Evolutionary conservation across 1,139 yeast species (phyloP), one percentile per base, ranked within the genome.

Genomic region (Arxiozyma slooffiae): DNA sequence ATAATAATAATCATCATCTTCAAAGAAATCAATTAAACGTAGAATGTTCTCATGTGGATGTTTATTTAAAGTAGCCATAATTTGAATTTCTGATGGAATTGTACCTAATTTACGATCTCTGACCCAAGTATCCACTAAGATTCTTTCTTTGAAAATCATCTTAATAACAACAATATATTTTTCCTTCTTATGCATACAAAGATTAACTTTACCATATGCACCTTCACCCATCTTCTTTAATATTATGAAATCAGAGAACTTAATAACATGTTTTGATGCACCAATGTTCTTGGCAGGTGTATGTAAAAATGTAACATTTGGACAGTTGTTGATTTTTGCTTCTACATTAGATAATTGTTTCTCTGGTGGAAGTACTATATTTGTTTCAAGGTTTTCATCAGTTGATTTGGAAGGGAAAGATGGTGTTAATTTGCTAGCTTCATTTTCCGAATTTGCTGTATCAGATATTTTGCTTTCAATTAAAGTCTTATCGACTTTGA

Each of bases 61-160:
- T 49, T 75, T 72, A 61, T 81, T 81, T 53, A 92, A 71, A 21
- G 82, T 81, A 30, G 92, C 82, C 88, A 92, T 82, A 46, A 92
- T 84, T 66, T 89, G 95, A 59, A 92, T 92, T 67, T 92, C 98
- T 18, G 92, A 82, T 0, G 98, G 97, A 36, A 92, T 85, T 0
- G 96, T 90, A 4, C 98, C 98, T 42, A 90, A 71, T 55, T 78
- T 79, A 22, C 96, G 77, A 67, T 92, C 97, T 51, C 97, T 74
- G 1, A 89, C 95, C 98, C 98, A 92, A 0, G 97, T 88, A 66
- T 92, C 98, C 8, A 92, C 97, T 61, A 92, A 72, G 59, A 92
- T 92, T 50, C 96, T 78, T 58, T 89, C 96, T 63, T 92, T 92
- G 62, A 87, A 86, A 46, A 92, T 92, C 59, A 95, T 82, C 67